Evolutionary conservation across 257 asterid species (phyloP).

Genomic region (Solanum dulcamara): DNA sequence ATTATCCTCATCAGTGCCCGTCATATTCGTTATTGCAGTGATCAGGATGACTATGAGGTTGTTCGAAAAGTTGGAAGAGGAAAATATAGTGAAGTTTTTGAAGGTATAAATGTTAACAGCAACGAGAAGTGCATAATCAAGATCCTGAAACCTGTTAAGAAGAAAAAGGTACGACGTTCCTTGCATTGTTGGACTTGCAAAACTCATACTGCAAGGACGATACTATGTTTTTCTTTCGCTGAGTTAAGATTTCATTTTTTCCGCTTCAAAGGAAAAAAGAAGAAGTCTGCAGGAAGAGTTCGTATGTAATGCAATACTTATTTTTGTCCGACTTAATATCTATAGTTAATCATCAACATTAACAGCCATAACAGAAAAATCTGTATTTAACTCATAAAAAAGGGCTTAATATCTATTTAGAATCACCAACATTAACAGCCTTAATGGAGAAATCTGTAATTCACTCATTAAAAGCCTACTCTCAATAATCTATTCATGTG

Average conservation of each 20-base stretch:
- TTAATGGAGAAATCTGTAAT: neutral
- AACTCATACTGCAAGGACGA: neutral
- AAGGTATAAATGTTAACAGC: conserved; percentile 23
- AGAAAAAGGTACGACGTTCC: conserved; percentile 21
- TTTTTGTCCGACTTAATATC: neutral
- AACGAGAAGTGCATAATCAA: conserved; percentile 29
- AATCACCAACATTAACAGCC: neutral
- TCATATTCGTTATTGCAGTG: conserved; percentile 7
- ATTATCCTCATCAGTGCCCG: neutral
- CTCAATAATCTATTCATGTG: neutral
- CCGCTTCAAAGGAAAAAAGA: neutral
- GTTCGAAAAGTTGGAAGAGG: conserved; percentile 40
- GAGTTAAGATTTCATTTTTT: neutral
- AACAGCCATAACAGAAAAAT: neutral
- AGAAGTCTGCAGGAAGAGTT: neutral
- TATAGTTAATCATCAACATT: neutral
- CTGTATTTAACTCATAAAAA: neutral
- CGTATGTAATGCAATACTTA: neutral
- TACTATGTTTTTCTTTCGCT: neutral
- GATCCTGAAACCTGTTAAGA: conserved; percentile 35
- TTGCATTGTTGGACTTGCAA: neutral
- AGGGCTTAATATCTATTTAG: neutral
- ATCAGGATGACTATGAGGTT: conserved; percentile 36
- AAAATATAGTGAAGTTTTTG: conserved; percentile 38
- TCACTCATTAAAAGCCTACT: neutral